A percentile compares a stretch with the other conserved stretches of the same genome.
Conservation (phyloP, 2,329 filamentous ascomycete genomes). For the Tolypocladium cylindrosporum region DNA sequence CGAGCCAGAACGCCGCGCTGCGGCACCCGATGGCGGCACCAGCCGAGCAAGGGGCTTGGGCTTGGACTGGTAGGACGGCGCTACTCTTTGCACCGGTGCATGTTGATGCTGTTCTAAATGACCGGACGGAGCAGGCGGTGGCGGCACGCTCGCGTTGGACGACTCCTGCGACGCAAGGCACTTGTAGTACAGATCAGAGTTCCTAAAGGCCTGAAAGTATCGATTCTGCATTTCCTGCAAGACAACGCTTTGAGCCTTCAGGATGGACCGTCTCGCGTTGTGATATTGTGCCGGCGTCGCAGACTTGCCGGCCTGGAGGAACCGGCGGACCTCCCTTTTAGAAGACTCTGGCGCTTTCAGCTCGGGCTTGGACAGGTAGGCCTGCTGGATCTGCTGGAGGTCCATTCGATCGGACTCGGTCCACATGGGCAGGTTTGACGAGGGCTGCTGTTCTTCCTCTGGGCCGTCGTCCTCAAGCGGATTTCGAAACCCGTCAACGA, state of each 20-base stretch:
- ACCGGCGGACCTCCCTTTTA: constrained; percentile 61
- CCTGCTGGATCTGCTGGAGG: constrained; percentile 82
- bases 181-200: constrained; percentile 92
- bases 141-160: constrained; percentile 23
- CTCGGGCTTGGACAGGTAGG: constrained; percentile 75
- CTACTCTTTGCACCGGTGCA: constrained; percentile 15
- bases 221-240: constrained; percentile 75
- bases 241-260: constrained; percentile 72
- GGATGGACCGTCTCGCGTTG: constrained; percentile 67
- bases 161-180: constrained; percentile 83
- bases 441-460: constrained; percentile 51
- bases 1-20: constrained; percentile 34
- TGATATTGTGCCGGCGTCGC: constrained; percentile 77
- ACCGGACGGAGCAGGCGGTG: background rate
- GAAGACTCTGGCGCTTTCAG: constrained; percentile 65
- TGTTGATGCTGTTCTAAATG: constrained; percentile 1
- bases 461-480: constrained; percentile 72
- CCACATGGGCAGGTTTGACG: constrained; percentile 58
- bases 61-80: constrained; percentile 31
- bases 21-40: constrained; percentile 24
- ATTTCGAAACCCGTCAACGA: constrained; percentile 92
- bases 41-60: constrained; percentile 31
- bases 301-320: constrained; percentile 65
- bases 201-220: constrained; percentile 79
- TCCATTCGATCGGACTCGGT: constrained; percentile 77